These are phyloP conservation scores for Pseudopyricularia javanii DNA, from an alignment of 2,329 filamentous ascomycete species.

Conservation along the genomic window DNA sequence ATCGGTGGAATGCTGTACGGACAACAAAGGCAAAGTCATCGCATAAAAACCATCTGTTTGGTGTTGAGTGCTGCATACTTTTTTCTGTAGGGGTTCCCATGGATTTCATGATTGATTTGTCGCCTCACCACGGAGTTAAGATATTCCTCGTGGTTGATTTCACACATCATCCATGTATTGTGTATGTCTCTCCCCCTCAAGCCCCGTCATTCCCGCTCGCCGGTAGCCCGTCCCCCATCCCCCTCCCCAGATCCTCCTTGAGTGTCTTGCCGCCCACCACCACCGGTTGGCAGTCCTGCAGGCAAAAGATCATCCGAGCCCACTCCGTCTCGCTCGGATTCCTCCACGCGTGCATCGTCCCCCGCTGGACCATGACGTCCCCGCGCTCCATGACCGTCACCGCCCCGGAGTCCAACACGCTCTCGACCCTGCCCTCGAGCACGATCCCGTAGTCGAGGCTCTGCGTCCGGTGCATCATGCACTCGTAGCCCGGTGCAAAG, in stretches of 20 bases:
- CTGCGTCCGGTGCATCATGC: conserved; percentile 16
- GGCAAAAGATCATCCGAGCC: conserved; percentile 30
- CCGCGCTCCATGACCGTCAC: conserved; percentile 7
- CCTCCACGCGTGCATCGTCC: conserved; percentile 41
- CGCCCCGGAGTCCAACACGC: conserved; percentile 9
- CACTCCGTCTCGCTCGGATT: conserved; percentile 33
- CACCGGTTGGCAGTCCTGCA: conserved; percentile 21
- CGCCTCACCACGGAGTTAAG: no score
- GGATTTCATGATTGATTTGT: no score
- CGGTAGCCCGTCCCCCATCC: conserved; percentile 4
- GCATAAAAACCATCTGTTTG: no score
- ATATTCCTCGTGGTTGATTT: no score
- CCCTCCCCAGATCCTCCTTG: conserved; percentile 7
- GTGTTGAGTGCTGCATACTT: no score
- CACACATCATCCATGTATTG: no score
- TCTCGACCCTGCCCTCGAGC: conserved; percentile 8
- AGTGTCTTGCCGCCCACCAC: conserved; percentile 6
- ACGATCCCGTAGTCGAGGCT: conserved; percentile 12
- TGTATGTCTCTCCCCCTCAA: no score
- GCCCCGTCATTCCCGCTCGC: conserved; percentile 5
- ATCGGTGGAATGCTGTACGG: no score
- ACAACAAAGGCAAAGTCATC: no score
- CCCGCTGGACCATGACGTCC: conserved; percentile 26
- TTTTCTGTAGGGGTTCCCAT: no score
- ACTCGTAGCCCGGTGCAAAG: conserved; percentile 17